A percentile compares a stretch with the other conserved stretches of the same genome.
Evolutionary conservation across 129 eudicot genomes (phyloP).

Genomic region (carrot (Daucus carota)): DH1_v3.0 NC_030386.2:28256001-28256500

Average conservation of each 20-base stretch:
- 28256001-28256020: no score
- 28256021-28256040: background rate
- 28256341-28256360: slow-evolving; percentile 68
- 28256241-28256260: slow-evolving; percentile 86
- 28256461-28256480: slow-evolving; percentile 1
- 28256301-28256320: background rate
- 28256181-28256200: slow-evolving; percentile 96
- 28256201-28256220: slow-evolving; percentile 96
- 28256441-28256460: slow-evolving; percentile 57
- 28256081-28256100: background rate
- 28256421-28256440: slow-evolving; percentile 97
- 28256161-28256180: background rate
- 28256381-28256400: slow-evolving; percentile 85
- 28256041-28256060: background rate
- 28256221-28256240: slow-evolving; percentile 98
- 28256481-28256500: slow-evolving; percentile 1
- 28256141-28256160: background rate
- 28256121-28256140: slow-evolving; percentile 1
- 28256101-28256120: background rate
- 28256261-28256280: slow-evolving; percentile 51
- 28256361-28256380: slow-evolving; percentile 94
- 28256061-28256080: background rate
- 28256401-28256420: slow-evolving; percentile 99
- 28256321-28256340: slow-evolving; percentile 5
- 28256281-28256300: slow-evolving; percentile 11